Evolutionary conservation across 1,284 basidiomycete genomes (phyloP).

Genomic region (Microbotryum lychnidis-dioicae): DNA sequence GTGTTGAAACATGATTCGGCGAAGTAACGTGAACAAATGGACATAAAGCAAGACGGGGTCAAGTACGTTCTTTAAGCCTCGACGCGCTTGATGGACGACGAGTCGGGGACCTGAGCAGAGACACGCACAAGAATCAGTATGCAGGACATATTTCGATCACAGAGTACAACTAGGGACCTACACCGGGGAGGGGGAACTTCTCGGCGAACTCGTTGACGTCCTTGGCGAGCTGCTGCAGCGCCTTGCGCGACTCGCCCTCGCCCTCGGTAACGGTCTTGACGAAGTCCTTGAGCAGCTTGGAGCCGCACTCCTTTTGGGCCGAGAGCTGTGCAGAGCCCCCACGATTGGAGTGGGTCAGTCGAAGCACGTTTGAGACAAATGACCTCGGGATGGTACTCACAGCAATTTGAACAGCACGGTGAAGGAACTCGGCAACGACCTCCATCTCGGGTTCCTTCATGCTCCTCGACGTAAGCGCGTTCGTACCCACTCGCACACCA

Average conservation of each 20-base stretch:
- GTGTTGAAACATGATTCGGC: too few relatives aligned
- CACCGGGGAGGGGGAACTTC: slow-evolving; percentile 86
- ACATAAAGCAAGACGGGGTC: not conserved
- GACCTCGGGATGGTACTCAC: slow-evolving; percentile 44
- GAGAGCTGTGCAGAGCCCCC: slow-evolving; percentile 1
- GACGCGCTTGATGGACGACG: slow-evolving; percentile 26
- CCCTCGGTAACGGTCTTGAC: slow-evolving; percentile 67
- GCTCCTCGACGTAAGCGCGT: slow-evolving; percentile 87
- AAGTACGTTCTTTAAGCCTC: not conserved
- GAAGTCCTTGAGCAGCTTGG: slow-evolving; percentile 94
- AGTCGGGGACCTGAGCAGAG: slow-evolving; percentile 7
- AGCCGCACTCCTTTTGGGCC: slow-evolving; percentile 82
- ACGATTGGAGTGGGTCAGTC: not conserved
- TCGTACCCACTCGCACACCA: slow-evolving; percentile 92
- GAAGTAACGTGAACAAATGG: too few relatives aligned
- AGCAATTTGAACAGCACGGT: slow-evolving; percentile 82
- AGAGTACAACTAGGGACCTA: slow-evolving; percentile 39
- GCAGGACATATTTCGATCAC: not conserved
- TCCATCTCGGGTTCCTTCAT: slow-evolving; percentile 69
- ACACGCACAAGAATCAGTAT: not conserved
- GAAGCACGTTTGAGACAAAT: not conserved
- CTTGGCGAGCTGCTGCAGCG: slow-evolving; percentile 59
- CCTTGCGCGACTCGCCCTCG: slow-evolving; percentile 58
- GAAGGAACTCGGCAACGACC: slow-evolving; percentile 85
- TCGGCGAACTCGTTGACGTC: slow-evolving; percentile 74